phyloP scores from a whole-genome alignment of 768 basidiomycete genomes.

The Paxillus ammoniavirescens region DNA sequence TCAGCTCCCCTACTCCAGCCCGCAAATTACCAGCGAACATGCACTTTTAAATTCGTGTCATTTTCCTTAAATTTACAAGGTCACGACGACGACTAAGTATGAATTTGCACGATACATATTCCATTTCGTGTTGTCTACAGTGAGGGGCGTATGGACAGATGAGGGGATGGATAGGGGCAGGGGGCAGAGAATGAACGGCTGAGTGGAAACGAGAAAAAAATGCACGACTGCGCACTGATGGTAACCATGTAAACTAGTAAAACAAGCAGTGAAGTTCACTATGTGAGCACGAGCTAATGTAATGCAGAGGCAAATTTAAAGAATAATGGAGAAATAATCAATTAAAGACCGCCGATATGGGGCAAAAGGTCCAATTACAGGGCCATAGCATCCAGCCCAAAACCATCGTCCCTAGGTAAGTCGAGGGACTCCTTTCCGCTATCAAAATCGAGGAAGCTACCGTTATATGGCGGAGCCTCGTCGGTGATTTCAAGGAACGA shows the following conservation, averaged over 20 bases:
- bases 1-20: too few relatives aligned
- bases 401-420: conserved; percentile 30
- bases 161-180: neutral
- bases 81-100: too few relatives aligned
- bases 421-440: conserved; percentile 40
- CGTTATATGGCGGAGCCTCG: conserved; percentile 29
- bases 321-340: conserved; percentile 19
- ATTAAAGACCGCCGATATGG: conserved; percentile 2
- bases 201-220: neutral
- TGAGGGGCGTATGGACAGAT: neutral
- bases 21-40: neutral
- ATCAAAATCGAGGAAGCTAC: conserved; percentile 42
- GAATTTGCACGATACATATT: neutral
- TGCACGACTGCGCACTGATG: neutral
- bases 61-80: neutral
- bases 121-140: neutral
- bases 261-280: conserved; percentile 8
- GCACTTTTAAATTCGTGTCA: too few relatives aligned
- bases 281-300: neutral
- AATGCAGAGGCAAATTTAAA: neutral
- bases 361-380: neutral
- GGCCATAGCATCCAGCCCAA: conserved; percentile 42
- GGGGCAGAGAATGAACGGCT: neutral
- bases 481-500: conserved; percentile 68
- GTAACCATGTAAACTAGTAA: conserved; percentile 13